Conservation (phyloP, 2,329 filamentous ascomycete genomes). For the Colletotrichum falcatum region DNA sequence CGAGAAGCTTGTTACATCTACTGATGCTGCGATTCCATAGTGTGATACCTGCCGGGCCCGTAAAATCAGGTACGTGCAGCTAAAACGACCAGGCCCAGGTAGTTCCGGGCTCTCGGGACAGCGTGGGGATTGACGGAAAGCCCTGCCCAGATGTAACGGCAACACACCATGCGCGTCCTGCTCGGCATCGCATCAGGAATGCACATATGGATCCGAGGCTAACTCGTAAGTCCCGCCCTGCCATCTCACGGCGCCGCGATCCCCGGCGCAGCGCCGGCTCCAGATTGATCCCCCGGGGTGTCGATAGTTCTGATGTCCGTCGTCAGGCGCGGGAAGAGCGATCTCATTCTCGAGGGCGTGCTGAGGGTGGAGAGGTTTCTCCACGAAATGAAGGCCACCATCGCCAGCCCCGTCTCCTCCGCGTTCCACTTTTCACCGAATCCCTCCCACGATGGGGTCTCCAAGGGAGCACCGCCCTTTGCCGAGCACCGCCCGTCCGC, state of each 20-base stretch:
- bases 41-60: constrained; percentile 61
- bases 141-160: constrained; percentile 58
- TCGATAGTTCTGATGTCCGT: constrained; percentile 24
- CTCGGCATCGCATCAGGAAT: constrained; percentile 51
- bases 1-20: neutral
- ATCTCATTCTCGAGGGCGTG: constrained; percentile 63
- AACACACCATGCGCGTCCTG: constrained; percentile 58
- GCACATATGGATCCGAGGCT: constrained; percentile 57
- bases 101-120: constrained; percentile 24
- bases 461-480: constrained; percentile 31
- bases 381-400: constrained; percentile 56
- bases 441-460: constrained; percentile 27
- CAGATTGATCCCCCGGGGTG: neutral
- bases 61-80: constrained; percentile 57
- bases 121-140: constrained; percentile 23
- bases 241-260: constrained; percentile 10
- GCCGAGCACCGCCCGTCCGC: constrained; percentile 33
- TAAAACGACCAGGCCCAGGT: constrained; percentile 22
- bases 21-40: constrained; percentile 45
- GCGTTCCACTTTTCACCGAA: constrained; percentile 31
- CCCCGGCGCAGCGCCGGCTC: constrained; percentile 19
- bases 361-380: constrained; percentile 60
- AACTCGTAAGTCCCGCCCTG: constrained; percentile 55
- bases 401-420: constrained; percentile 48
- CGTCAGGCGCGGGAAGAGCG: constrained; percentile 60